Conservation (phyloP, 2,329 filamentous ascomycete genomes). For the Penicillium sp. region DNA sequence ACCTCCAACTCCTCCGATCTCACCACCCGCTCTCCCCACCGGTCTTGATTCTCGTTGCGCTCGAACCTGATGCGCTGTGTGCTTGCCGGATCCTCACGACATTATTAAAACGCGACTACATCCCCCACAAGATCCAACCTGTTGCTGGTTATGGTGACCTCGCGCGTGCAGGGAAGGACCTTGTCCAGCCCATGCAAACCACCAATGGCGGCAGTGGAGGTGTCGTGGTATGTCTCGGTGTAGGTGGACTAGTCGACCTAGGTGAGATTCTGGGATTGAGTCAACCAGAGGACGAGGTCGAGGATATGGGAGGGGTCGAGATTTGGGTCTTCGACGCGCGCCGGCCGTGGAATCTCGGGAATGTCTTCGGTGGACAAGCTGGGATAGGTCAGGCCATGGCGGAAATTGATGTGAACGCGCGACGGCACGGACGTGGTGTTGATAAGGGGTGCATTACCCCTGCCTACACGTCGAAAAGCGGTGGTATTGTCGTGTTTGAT, state of each 20-base stretch:
- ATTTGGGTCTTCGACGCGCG: constrained; percentile 92
- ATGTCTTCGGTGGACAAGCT: constrained; percentile 77
- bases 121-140: constrained; percentile 94
- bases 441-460: constrained; percentile 66
- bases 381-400: constrained; percentile 49
- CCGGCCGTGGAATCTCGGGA: constrained; percentile 89
- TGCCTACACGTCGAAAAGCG: constrained; percentile 70
- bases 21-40: constrained; percentile 87
- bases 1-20: constrained; percentile 78
- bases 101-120: constrained; percentile 95
- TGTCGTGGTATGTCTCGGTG: constrained; percentile 84
- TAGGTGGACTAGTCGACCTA: constrained; percentile 86
- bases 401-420: constrained; percentile 38
- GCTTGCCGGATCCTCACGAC: constrained; percentile 90
- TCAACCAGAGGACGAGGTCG: constrained; percentile 59
- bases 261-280: constrained; percentile 73
- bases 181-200: constrained; percentile 82
- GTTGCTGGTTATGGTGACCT: constrained; percentile 90
- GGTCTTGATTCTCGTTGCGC: constrained; percentile 83
- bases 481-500: constrained; percentile 90
- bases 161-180: constrained; percentile 68
- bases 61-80: constrained; percentile 92
- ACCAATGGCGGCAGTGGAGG: constrained; percentile 79
- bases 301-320: constrained; percentile 74
- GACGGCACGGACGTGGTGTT: constrained; percentile 60